Conservation (phyloP, 768 basidiomycete genomes). For the Neoboletus magnificus region DNA sequence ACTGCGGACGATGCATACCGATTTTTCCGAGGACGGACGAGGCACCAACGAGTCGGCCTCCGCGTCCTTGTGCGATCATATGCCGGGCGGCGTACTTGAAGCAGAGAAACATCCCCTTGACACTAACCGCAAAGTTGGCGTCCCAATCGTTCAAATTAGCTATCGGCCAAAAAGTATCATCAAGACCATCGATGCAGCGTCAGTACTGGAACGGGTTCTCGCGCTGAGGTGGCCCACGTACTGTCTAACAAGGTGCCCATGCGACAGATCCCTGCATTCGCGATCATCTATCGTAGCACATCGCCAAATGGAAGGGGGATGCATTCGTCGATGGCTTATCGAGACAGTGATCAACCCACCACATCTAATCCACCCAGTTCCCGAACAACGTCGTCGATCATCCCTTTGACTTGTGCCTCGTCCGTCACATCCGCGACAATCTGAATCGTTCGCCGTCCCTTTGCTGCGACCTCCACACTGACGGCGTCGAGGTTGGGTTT, state of each 20-base stretch:
- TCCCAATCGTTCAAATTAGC: conserved; percentile 20
- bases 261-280: conserved; percentile 10
- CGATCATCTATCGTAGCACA: conserved; percentile 5
- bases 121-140: conserved; percentile 24
- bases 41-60: conserved; percentile 9
- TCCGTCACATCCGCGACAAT: not conserved
- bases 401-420: conserved; percentile 9
- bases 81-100: conserved; percentile 22
- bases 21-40: conserved; percentile 1
- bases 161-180: not conserved
- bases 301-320: not conserved
- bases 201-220: not conserved
- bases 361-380: conserved; percentile 11
- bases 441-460: not conserved
- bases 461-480: not conserved
- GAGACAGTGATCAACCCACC: conserved; percentile 2
- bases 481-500: not conserved
- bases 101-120: conserved; percentile 23
- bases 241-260: conserved; percentile 3
- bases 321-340: not conserved
- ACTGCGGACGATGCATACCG: not conserved
- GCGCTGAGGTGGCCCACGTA: not conserved
- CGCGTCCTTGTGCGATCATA: conserved; percentile 21
- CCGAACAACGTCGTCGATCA: conserved; percentile 6
- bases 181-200: not conserved